These are phyloP conservation scores for Phytomonas sp. DNA, from an alignment of 208 protist genomes.

Conservation along the genomic window DNA sequence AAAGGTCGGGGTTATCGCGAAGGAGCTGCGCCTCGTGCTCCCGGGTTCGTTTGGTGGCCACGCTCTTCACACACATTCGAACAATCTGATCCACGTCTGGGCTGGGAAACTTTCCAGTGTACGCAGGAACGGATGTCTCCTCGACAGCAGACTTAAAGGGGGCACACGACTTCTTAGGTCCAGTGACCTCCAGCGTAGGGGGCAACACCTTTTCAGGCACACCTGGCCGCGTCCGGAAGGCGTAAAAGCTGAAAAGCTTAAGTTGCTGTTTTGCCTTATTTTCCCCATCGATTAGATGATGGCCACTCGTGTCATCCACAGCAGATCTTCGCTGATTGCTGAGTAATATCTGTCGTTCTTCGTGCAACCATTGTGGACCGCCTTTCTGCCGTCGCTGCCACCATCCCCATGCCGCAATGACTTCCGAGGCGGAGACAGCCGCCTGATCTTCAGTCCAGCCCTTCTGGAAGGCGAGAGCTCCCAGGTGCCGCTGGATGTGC, in stretches of 20 bases:
- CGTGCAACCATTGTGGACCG: constrained; percentile 62
- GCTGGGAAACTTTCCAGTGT: constrained; percentile 58
- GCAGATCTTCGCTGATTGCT: constrained; percentile 9
- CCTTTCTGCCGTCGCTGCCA: constrained; percentile 36
- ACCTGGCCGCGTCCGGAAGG: constrained; percentile 13
- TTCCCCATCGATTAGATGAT: constrained; percentile 4
- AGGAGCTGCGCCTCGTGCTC: constrained; percentile 71
- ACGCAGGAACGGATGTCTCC: constrained; percentile 22
- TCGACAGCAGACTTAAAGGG: not conserved
- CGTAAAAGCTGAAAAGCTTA: constrained; percentile 32
- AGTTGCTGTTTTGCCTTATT: constrained; percentile 1
- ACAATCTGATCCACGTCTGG: constrained; percentile 63
- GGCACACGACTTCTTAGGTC: not conserved
- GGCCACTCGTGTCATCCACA: not conserved
- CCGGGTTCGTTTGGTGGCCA: constrained; percentile 50
- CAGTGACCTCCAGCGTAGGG: constrained; percentile 1
- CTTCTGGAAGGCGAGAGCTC: constrained; percentile 14
- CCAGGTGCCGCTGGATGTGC: constrained; percentile 25
- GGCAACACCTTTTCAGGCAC: constrained; percentile 10
- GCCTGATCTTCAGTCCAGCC: not conserved
- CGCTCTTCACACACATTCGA: constrained; percentile 37
- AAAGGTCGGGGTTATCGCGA: constrained; percentile 55
- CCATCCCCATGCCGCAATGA: constrained; percentile 72
- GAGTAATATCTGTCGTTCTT: constrained; percentile 32
- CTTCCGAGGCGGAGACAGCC: constrained; percentile 9